phyloP scores from a whole-genome alignment of 495 filamentous ascomycete species.

The Tetracladium setigerum region DNA sequence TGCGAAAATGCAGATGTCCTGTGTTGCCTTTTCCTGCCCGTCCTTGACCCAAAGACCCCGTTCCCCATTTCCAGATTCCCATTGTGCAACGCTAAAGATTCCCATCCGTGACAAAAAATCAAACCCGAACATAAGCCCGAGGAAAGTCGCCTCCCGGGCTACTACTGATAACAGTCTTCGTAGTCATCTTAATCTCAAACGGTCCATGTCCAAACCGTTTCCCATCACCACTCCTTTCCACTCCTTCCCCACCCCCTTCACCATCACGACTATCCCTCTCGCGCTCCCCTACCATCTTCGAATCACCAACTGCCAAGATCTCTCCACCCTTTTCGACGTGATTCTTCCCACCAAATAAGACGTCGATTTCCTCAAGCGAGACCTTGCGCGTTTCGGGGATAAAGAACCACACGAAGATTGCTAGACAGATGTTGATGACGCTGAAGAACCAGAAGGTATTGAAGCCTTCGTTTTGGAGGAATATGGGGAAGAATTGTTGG shows the following conservation, averaged over 20 bases:
- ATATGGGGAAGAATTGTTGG: conserved; percentile 59
- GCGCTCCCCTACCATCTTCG: background rate
- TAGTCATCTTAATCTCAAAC: background rate
- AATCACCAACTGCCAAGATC: background rate
- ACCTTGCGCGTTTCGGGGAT: conserved; percentile 66
- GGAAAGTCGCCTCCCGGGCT: background rate
- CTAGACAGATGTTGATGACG: conserved; percentile 54
- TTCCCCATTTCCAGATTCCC: too few relatives aligned
- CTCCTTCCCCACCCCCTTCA: background rate
- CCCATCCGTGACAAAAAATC: too few relatives aligned
- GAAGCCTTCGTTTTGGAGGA: conserved; percentile 49
- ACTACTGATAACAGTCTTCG: background rate
- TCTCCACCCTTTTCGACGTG: conserved; percentile 6
- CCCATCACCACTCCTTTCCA: background rate
- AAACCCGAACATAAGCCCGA: background rate
- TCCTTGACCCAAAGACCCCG: too few relatives aligned
- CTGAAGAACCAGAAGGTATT: conserved; percentile 47
- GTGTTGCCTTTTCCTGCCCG: too few relatives aligned
- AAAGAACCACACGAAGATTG: conserved; percentile 61
- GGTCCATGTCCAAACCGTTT: background rate
- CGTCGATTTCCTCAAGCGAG: conserved; percentile 50
- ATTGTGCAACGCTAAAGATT: too few relatives aligned
- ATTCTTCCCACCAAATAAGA: conserved; percentile 50
- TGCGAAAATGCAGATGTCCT: too few relatives aligned
- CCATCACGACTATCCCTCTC: background rate